phyloP scores from a whole-genome alignment of 225 moss, liverwort and hornwort genomes.

The Straminergon stramineum region DNA sequence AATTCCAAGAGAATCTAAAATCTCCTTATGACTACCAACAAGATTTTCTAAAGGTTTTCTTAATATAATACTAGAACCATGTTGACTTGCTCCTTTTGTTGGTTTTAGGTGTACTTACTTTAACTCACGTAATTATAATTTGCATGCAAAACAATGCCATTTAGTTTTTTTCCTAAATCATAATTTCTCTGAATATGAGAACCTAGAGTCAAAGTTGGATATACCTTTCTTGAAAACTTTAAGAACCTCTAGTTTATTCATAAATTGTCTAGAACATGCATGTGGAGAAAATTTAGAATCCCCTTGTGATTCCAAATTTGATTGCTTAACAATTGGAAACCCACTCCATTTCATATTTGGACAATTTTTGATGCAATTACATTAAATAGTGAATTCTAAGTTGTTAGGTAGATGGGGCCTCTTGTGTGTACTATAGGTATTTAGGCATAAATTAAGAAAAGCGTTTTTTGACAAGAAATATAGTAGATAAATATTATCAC shows the following conservation, averaged over 20 bases:
- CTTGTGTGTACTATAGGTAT: not conserved
- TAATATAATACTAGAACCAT: not conserved
- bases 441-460: not conserved
- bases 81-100: accelerated
- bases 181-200: accelerated
- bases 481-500: not conserved
- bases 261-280: not conserved
- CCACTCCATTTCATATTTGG: not conserved
- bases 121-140: accelerated
- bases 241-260: too few species aligned
- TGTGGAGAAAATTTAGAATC: accelerated
- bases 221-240: too few species aligned
- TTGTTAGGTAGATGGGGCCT: accelerated
- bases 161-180: not conserved
- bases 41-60: accelerated
- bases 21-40: accelerated
- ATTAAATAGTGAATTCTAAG: not conserved
- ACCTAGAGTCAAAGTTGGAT: accelerated
- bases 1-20: accelerated
- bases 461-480: not conserved
- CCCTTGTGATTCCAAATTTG: not conserved
- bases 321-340: not conserved
- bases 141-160: not conserved
- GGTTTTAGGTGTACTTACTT: not conserved
- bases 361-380: too few species aligned